phyloP scores from a whole-genome alignment of 371 early-diverging fungal genomes.

The Basidiobolus heterosporus region DNA sequence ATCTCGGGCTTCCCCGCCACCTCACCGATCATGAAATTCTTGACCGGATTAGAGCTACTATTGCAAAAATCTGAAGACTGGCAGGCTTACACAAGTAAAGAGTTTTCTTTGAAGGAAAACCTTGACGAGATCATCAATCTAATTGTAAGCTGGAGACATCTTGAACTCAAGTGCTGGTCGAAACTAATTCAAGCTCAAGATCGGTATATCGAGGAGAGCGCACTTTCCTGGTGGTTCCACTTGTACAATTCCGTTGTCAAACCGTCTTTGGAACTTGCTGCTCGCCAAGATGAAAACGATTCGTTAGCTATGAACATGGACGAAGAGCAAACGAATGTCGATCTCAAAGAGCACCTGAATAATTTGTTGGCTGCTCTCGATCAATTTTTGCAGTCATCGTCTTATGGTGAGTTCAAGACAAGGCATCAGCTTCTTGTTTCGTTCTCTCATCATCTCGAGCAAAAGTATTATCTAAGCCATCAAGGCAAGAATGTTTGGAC shows the following conservation, averaged over 20 bases:
- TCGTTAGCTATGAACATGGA: constrained; percentile 8
- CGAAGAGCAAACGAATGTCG: constrained; percentile 3
- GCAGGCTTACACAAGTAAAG: constrained; percentile 77
- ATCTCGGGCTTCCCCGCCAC: constrained; percentile 57
- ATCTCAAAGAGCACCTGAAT: constrained; percentile 13
- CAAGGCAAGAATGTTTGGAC: constrained; percentile 12
- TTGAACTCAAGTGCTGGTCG: constrained; percentile 84
- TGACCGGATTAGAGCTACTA: constrained; percentile 77
- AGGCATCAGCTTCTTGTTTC: constrained; percentile 58
- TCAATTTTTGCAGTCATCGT: constrained; percentile 63
- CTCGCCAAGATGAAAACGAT: background rate
- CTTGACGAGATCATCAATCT: constrained; percentile 53
- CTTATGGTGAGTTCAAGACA: constrained; percentile 64
- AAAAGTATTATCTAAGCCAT: constrained; percentile 7
- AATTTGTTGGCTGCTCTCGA: constrained; percentile 43
- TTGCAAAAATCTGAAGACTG: constrained; percentile 83
- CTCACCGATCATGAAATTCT: constrained; percentile 76
- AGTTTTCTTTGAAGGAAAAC: constrained; percentile 53
- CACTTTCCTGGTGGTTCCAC: constrained; percentile 78
- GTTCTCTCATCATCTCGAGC: constrained; percentile 47
- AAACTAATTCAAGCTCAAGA: constrained; percentile 70
- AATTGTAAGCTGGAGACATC: constrained; percentile 80
- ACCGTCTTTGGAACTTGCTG: background rate
- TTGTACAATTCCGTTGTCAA: constrained; percentile 36
- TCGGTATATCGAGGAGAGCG: constrained; percentile 34